A percentile compares a stretch with the other conserved stretches of the same genome.
These are phyloP conservation scores for Alnus glutinosa DNA, from an alignment of 306 rosid species.

Conservation along the genomic window DNA sequence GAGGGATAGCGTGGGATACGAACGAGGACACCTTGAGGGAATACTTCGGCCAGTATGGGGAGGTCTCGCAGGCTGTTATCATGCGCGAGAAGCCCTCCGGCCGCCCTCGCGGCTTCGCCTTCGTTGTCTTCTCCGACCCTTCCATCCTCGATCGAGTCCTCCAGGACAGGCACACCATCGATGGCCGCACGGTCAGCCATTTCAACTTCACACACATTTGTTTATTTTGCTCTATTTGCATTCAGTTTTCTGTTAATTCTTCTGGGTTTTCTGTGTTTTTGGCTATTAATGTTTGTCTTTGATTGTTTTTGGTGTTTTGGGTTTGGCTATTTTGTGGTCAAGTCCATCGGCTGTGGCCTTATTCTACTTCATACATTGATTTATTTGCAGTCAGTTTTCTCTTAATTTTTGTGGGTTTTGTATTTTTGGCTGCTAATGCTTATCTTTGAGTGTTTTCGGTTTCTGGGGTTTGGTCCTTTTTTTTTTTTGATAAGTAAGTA, in stretches of 20 bases:
- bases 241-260: neutral
- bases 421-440: too few species aligned
- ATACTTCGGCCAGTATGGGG: constrained; percentile 56
- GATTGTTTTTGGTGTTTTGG: neutral
- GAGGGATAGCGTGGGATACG: constrained; percentile 72
- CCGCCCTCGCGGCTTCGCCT: constrained; percentile 65
- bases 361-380: neutral
- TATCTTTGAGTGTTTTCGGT: neutral
- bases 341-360: neutral
- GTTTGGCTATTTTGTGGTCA: neutral
- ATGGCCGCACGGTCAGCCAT: constrained; percentile 49
- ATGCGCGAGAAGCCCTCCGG: constrained; percentile 67
- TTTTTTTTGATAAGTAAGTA: too few species aligned
- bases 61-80: constrained; percentile 51
- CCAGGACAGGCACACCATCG: constrained; percentile 58
- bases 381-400: neutral
- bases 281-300: neutral
- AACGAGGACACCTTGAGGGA: constrained; percentile 54
- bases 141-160: constrained; percentile 53
- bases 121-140: constrained; percentile 62
- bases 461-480: neutral
- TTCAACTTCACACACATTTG: constrained; percentile 25
- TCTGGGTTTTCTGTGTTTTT: neutral
- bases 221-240: neutral
- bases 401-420: neutral